phyloP scores from a whole-genome alignment of 1,139 yeast genomes.

The Chernovozyma sophiae-reginae region DNA sequence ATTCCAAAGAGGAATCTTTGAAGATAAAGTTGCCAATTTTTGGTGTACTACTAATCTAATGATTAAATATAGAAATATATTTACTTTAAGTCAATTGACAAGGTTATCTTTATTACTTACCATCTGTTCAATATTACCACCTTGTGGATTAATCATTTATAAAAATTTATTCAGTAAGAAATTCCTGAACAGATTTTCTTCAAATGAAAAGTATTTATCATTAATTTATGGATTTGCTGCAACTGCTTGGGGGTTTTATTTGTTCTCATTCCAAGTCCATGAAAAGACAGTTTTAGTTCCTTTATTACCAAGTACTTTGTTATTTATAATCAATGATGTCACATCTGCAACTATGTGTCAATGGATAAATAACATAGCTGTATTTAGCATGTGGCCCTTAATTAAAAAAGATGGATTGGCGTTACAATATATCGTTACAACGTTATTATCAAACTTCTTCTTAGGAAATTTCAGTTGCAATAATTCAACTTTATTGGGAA shows the following conservation, averaged over 20 bases:
- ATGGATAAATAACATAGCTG: conserved; percentile 84
- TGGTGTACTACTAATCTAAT: conserved; percentile 90
- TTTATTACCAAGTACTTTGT: conserved; percentile 72
- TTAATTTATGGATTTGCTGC: conserved; percentile 70
- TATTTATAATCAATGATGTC: conserved; percentile 57
- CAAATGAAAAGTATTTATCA: conserved; percentile 9
- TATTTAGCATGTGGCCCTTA: conserved; percentile 86
- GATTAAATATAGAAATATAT: conserved; percentile 60
- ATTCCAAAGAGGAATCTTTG: conserved; percentile 90
- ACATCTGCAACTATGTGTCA: conserved; percentile 65
- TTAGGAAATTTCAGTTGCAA: conserved; percentile 48
- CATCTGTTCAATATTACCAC: conserved; percentile 61
- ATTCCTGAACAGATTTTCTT: conserved; percentile 8
- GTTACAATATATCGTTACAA: conserved; percentile 65
- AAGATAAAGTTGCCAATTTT: conserved; percentile 94
- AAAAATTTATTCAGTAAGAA: conserved; percentile 43
- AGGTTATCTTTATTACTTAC: conserved; percentile 62
- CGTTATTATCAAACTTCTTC: conserved; percentile 77
- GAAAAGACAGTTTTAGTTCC: conserved; percentile 87
- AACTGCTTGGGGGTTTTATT: conserved; percentile 81
- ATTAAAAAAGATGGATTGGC: conserved; percentile 68
- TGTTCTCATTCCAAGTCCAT: conserved; percentile 94
- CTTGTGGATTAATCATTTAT: conserved; percentile 50
- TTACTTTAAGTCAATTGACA: conserved; percentile 58
- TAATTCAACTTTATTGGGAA: conserved; percentile 9